Evolutionary conservation across 2,329 filamentous ascomycete species (phyloP), one percentile per base, ranked within the genome.

Genomic region (Lachnellula arida): DNA sequence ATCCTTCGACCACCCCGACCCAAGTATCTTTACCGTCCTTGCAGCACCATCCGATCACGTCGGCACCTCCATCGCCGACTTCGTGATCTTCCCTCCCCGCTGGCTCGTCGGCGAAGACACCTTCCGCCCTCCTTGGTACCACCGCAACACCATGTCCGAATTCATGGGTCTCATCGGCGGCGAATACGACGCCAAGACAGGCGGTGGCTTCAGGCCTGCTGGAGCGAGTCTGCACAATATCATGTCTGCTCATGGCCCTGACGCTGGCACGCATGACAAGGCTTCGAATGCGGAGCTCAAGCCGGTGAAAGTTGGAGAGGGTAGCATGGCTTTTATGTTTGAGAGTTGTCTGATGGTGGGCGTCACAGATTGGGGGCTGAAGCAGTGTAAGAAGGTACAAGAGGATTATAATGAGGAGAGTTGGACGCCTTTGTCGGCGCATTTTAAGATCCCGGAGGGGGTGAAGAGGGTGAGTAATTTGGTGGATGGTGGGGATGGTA

Each of bases 1-100:
- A 61, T 87, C 83, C 7, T 89, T 82, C 67, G 88, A 92, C 70
- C 88, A 92, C 67, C 87, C 87, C 1, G 88, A 92, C 67, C 88
- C 88, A 0, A 85, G 81, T 60, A 91, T 92, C 70, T 92, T 87
- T 73, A 91, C 81, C 32, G 83, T 86, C 3, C 73, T 86, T 17
- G 81, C 83, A 0, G 82, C 79, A 0, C 79, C 78, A 4, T 81
- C 81, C 3, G 74, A 79, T 61, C 75, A 81, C 57, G 70, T 75
- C 0, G 78, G 80, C 4, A 83, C 83, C 0, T 80, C 83, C 3
- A 76, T 86, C 40, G 81, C 81, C 0, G 83, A 86, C 64, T 85
- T 86, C 64, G 78, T 86, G 35, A 84, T 86, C 63, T 86, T 86
- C 70, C 80, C 81, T 8, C 82, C 83, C 0, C 77, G 83, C 55